Evolutionary conservation across 257 asterid genomes (phyloP).

Genomic region (Solanum arcanum): DNA sequence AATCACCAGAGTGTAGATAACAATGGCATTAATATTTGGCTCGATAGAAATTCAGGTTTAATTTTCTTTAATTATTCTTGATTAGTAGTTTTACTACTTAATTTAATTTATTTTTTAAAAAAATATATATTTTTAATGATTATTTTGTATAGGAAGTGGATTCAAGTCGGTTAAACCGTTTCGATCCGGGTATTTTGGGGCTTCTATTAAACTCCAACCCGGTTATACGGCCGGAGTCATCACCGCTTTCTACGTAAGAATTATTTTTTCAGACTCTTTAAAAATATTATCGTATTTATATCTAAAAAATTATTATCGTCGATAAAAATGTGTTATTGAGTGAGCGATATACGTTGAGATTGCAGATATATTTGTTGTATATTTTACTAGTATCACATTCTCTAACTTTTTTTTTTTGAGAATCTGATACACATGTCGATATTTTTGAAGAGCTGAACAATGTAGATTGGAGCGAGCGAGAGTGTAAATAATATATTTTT

Average conservation of each 20-base stretch:
- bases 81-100: background rate
- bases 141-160: conserved; percentile 64
- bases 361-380: background rate
- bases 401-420: background rate
- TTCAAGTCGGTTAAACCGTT: conserved; percentile 91
- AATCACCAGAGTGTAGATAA: conserved; percentile 46
- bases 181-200: conserved; percentile 87
- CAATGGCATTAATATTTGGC: conserved; percentile 77
- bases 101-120: background rate
- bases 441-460: background rate
- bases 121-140: background rate
- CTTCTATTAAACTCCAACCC: conserved; percentile 78
- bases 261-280: background rate
- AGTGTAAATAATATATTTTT: background rate
- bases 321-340: background rate
- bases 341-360: background rate
- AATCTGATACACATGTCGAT: background rate
- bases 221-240: conserved; percentile 99
- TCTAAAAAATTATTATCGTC: background rate
- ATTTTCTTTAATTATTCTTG: background rate
- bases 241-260: conserved; percentile 79
- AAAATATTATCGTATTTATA: background rate
- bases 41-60: conserved; percentile 62
- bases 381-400: background rate
- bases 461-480: background rate